A percentile compares a stretch with the other conserved stretches of the same genome.
Evolutionary conservation across 345 rosid genomes (phyloP).

Genomic region (Chamaenerion angustifolium): DNA sequence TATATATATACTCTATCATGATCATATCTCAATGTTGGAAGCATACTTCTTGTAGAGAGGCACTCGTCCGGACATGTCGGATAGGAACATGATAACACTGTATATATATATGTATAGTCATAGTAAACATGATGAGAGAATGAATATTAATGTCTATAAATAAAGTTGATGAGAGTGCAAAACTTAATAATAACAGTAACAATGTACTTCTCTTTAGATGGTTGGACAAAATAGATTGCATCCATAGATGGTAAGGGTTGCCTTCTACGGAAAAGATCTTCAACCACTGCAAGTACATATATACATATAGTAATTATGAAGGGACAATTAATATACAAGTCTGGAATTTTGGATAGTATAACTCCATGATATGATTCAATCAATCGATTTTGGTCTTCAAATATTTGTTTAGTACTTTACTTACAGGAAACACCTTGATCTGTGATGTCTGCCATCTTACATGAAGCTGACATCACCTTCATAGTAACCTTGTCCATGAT

Average conservation of each 20-base stretch:
- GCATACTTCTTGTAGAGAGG: conserved; percentile 85
- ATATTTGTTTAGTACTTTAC: conserved; percentile 4
- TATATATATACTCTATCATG: no score
- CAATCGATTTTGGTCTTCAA: no score
- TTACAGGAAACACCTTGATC: conserved; percentile 94
- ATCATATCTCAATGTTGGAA: no score
- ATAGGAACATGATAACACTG: conserved; percentile 93
- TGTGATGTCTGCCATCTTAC: conserved; percentile 91
- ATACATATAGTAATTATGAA: not conserved
- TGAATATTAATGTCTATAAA: conserved; percentile 3
- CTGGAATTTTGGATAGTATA: no score
- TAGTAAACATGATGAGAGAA: conserved; percentile 17
- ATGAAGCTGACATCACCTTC: conserved; percentile 77
- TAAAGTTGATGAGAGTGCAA: not conserved
- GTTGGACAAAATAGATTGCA: conserved; percentile 79
- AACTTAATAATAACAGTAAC: not conserved
- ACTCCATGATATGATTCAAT: no score
- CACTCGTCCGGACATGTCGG: conserved; percentile 98
- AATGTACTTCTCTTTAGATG: conserved; percentile 76
- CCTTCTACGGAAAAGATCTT: conserved; percentile 87
- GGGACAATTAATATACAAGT: no score
- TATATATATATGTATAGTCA: no score
- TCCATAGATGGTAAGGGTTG: conserved; percentile 86
- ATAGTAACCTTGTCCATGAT: conserved; percentile 89
- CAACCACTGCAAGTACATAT: conserved; percentile 57